Evolutionary conservation across 2,329 filamentous ascomycete genomes (phyloP).

Genomic region (Aurifilum marmelostoma): DNA sequence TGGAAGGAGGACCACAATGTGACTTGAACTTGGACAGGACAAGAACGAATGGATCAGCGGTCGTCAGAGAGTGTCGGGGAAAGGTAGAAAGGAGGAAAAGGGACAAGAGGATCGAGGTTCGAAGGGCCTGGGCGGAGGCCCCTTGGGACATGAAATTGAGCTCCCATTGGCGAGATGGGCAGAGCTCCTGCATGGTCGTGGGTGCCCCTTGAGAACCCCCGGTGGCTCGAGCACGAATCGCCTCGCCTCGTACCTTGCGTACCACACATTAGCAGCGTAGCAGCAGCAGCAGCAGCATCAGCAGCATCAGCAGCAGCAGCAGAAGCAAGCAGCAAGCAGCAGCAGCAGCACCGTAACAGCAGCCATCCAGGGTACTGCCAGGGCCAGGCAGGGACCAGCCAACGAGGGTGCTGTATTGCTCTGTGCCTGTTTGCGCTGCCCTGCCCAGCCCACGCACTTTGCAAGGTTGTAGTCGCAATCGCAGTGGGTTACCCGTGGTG

Average conservation of each 20-base stretch:
- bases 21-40: neutral
- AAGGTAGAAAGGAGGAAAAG: constrained; percentile 24
- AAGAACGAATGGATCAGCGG: constrained; percentile 25
- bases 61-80: constrained; percentile 23
- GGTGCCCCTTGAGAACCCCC: neutral
- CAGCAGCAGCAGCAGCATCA: neutral
- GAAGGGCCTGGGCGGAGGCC: constrained; percentile 25
- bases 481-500: constrained; percentile 17
- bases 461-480: constrained; percentile 4
- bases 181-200: constrained; percentile 24
- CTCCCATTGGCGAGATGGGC: constrained; percentile 30
- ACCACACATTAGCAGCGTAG: neutral
- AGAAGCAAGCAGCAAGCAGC: neutral
- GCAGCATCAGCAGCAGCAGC: too few species aligned
- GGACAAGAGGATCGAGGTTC: constrained; percentile 18
- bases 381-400: neutral
- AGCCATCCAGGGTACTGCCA: neutral
- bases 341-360: neutral
- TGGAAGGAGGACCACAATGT: constrained; percentile 22
- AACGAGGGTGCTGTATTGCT: too few species aligned
- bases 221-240: constrained; percentile 25
- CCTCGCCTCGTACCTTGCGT: constrained; percentile 3
- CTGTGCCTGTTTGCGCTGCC: too few species aligned
- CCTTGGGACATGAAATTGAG: constrained; percentile 30
- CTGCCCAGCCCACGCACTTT: neutral